Base-by-base conservation (phyloP, 805 yeast genomes). In the Zygotorulaspora chibaensis region DNA sequence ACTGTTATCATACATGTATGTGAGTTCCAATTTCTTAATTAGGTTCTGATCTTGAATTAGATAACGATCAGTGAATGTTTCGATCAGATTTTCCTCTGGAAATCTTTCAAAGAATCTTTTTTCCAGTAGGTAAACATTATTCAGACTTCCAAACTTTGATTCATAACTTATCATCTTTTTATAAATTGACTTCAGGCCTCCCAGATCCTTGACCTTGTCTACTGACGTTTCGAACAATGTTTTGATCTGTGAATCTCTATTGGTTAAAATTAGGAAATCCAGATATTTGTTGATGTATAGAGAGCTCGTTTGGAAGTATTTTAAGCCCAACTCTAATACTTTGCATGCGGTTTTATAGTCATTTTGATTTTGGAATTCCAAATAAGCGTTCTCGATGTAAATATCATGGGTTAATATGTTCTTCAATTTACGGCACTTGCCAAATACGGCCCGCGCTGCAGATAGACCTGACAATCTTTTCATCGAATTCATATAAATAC, bases 201-300 rank as follows among this genome's bases (percentile, higher is more conserved):
- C 62, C 3, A 57, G 38, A 31, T 59, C 55, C 35, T 39, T 52
- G 10, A 65, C 53, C 38, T 76, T 80, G 8, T 83, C 78, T 8
- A 84, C 72, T 0, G 89, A 80, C 3, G 84, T 75, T 63, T 93
- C 98, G 61, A 91, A 84, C 30, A 88, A 72, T 8, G 88, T 86
- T 55, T 91, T 83, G 13, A 89, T 85, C 57, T 85, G 75, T 3
- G 79, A 74, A 67, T 81, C 90, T 56, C 83, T 85, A 59, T 83
- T 84, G 23, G 77, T 72, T 48, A 75, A 68, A 16, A 88, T 75
- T 52, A 93, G 69, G 58, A 84, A 90, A 49, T 83, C 77, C 54
- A 91, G 69, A 62, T 91, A 91, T 40, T 77, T 76, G 50, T 74
- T 71, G 28, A 88, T 72, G 59, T 81, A 90, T 18, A 73, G 77